Percentiles rank a stretch among this genome's conserved stretches.
phyloP scores from a whole-genome alignment of 2,329 filamentous ascomycete species.

The Falciphora oryzae region DNA sequence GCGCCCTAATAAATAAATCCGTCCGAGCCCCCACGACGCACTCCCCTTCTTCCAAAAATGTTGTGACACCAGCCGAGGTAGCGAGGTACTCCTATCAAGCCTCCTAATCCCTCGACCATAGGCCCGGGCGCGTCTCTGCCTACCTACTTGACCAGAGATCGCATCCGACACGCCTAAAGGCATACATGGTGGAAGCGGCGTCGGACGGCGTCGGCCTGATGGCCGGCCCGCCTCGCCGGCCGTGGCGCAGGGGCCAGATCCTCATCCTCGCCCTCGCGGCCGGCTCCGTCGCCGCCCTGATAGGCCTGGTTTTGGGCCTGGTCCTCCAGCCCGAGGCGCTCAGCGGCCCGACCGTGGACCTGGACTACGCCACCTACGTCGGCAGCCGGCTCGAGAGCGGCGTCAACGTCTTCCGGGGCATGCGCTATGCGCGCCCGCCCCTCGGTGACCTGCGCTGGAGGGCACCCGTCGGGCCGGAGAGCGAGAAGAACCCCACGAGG shows the following conservation, averaged over 20 bases:
- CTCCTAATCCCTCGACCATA: neutral
- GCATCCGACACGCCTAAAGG: too few species aligned
- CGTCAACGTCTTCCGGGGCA: slow-evolving; percentile 39
- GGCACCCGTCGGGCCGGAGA: slow-evolving; percentile 39
- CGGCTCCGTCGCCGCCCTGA: neutral
- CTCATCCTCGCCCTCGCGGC: neutral
- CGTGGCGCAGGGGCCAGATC: neutral
- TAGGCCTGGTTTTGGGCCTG: neutral
- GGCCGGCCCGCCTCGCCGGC: too few species aligned
- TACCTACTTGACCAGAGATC: too few species aligned
- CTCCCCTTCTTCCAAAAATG: neutral
- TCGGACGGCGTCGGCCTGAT: neutral
- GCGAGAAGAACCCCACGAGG: slow-evolving; percentile 11
- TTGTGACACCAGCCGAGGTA: neutral
- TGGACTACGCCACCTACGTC: slow-evolving; percentile 14
- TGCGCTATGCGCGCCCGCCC: slow-evolving; percentile 48
- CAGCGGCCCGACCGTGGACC: slow-evolving; percentile 11
- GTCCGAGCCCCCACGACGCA: neutral
- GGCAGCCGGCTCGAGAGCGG: slow-evolving; percentile 9
- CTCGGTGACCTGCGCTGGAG: slow-evolving; percentile 44
- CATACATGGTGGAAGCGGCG: neutral
- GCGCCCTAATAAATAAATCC: neutral
- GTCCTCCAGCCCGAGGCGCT: neutral
- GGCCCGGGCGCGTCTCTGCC: too few species aligned
- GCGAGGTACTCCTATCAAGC: neutral